Evolutionary conservation across 768 basidiomycete genomes (phyloP).

Genomic region (Leucogyrophana mollusca): DNA sequence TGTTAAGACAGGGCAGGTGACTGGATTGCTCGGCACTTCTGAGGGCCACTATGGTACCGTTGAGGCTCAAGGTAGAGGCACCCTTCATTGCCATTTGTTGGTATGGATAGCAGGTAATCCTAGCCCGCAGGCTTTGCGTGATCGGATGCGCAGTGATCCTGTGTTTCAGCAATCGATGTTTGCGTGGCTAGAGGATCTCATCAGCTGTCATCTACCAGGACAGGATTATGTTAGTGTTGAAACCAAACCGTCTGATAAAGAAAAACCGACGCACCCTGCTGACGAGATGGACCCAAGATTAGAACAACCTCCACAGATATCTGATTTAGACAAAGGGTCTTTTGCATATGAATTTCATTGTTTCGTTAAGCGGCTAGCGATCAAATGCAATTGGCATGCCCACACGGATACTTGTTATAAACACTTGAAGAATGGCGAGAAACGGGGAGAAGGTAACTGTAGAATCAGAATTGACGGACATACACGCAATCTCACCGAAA

Average conservation of each 20-base stretch:
- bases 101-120: no score
- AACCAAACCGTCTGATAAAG: not conserved
- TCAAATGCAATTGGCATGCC: slow-evolving; percentile 9
- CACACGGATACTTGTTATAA: slow-evolving; percentile 12
- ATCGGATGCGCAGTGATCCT: no score
- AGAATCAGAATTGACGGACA: slow-evolving; percentile 3
- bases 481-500: not conserved
- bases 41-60: slow-evolving; percentile 38
- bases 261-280: not conserved
- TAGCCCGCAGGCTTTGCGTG: no score
- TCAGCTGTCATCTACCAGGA: not conserved
- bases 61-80: slow-evolving; percentile 37
- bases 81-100: slow-evolving; percentile 30
- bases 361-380: not conserved
- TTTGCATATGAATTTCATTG: not conserved
- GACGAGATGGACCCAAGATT: not conserved
- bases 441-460: not conserved
- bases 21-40: slow-evolving; percentile 28
- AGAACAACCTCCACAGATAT: not conserved
- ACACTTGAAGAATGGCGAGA: slow-evolving; percentile 6
- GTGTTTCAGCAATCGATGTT: no score
- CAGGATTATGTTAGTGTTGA: not conserved
- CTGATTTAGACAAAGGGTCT: not conserved
- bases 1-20: not conserved
- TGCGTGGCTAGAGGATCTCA: not conserved